Evolutionary conservation across 495 filamentous ascomycete species (phyloP), one percentile per base, ranked within the genome.

Genomic region (Podospora anserina): DNA sequence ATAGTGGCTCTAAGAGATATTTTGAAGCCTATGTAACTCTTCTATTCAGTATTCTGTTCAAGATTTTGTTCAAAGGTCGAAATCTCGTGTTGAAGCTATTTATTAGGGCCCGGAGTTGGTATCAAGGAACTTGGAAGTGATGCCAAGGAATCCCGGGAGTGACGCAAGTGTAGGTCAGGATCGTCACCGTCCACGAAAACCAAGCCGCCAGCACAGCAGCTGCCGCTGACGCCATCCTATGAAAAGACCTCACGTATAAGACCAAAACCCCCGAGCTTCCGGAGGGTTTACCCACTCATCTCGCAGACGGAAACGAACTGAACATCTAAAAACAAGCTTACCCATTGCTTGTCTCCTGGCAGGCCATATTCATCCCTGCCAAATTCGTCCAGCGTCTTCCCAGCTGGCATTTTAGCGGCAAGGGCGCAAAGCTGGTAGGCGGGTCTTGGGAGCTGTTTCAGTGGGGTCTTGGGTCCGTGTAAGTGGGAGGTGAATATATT

Each of bases 1-100:
- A 66, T n/a, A 78, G 54, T 16, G 88, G 88, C 63, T 87, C 86
- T 30, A 90, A 82, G 9, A 89, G 79, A 70, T 86, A 84, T 59
- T 83, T 82, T 54, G 77, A 76, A 4, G 86, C 85, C 85, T 88
- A 63, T 58, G 16, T 56, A 19, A 1, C 0, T 44, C 19, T 20
- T 18, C 1, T 6, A 53, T n/a, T 44, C 9, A 49, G 39, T 49
- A 49, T 49, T 13, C 13, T 18, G 7, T 49, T 49, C 7, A 49
- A 49, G 15, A 6, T 13, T 49, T 49, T 49, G 39, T 13, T 49
- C 9, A 5, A 16, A 49, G 18, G 39, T 49, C 39, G 13, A 49
- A 49, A 6, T 49, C 39, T 49, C 9, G 2, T 49, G 39, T 3
- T 49, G 39, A 49, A 49, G 39, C 39, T 49, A 49, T 49, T 49